These are phyloP conservation scores for Alternaria viburni DNA, from an alignment of 2,329 filamentous ascomycete species.

Conservation along the genomic window DNA sequence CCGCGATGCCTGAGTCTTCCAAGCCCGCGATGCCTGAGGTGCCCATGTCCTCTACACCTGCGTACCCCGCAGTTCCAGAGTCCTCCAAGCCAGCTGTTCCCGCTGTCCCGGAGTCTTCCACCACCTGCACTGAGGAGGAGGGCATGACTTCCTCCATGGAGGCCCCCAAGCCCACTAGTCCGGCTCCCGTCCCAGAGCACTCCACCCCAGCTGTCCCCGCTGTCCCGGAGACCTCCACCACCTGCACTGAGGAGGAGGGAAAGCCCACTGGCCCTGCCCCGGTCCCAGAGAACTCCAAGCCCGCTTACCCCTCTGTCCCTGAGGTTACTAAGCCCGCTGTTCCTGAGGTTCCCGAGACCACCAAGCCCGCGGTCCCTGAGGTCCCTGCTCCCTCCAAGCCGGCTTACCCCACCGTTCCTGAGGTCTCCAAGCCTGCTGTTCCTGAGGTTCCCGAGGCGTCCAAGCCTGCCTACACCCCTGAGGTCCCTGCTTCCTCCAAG, in stretches of 20 bases:
- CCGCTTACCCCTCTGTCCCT: background rate
- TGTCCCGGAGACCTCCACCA: constrained; percentile 7
- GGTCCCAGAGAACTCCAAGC: constrained; percentile 9
- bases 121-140: constrained; percentile 76
- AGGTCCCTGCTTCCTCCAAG: constrained; percentile 11
- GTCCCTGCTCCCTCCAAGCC: constrained; percentile 15
- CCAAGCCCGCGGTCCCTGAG: background rate
- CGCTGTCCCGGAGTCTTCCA: constrained; percentile 46
- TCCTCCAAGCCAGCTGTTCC: constrained; percentile 10
- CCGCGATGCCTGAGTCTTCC: constrained; percentile 13
- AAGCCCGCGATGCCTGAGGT: constrained; percentile 25
- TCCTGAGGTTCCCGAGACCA: background rate
- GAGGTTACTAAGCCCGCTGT: constrained; percentile 18
- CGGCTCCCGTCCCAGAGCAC: constrained; percentile 1
- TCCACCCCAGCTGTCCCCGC: constrained; percentile 2
- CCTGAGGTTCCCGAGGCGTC: background rate
- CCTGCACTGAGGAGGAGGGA: constrained; percentile 7
- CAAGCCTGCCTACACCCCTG: background rate
- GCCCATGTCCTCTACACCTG: constrained; percentile 27
- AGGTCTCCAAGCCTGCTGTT: constrained; percentile 1
- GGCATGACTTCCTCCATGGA: constrained; percentile 4
- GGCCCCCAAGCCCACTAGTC: background rate
- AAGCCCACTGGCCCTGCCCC: constrained; percentile 7
- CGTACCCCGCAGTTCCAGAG: constrained; percentile 19
- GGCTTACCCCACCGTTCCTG: constrained; percentile 13